Conservation (phyloP, 2,329 filamentous ascomycete genomes). For the Karstenula rhodostoma region DNA sequence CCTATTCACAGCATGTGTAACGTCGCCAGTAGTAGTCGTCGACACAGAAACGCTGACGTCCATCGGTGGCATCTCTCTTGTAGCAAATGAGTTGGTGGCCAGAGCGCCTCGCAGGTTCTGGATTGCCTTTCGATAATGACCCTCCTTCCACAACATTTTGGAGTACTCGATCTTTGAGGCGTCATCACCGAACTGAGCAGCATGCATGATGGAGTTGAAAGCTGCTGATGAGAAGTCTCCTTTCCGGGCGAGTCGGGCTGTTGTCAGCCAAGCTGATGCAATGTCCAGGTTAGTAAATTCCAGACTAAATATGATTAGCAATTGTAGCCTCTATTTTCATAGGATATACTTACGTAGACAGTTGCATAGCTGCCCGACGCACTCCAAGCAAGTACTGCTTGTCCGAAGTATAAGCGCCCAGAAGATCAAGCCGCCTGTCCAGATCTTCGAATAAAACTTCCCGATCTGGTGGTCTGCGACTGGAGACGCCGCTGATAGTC, state of each 20-base stretch:
- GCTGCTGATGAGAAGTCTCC: slow-evolving; percentile 83
- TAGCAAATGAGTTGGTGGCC: slow-evolving; percentile 76
- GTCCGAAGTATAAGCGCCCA: slow-evolving; percentile 88
- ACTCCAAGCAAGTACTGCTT: slow-evolving; percentile 93
- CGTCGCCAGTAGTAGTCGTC: slow-evolving; percentile 48
- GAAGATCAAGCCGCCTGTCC: slow-evolving; percentile 80
- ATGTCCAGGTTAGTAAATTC: slow-evolving; percentile 76
- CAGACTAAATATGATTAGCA: slow-evolving; percentile 45
- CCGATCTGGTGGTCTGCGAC: slow-evolving; percentile 47
- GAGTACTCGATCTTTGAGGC: slow-evolving; percentile 95
- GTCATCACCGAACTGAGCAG: slow-evolving; percentile 81
- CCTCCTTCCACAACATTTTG: slow-evolving; percentile 89
- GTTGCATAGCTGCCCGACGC: slow-evolving; percentile 84
- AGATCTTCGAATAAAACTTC: slow-evolving; percentile 62
- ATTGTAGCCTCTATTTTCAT: slow-evolving; percentile 4
- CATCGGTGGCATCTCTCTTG: slow-evolving; percentile 48
- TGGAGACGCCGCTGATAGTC: slow-evolving; percentile 65
- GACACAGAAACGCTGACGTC: slow-evolving; percentile 47
- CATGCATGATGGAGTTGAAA: slow-evolving; percentile 92
- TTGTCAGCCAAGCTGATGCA: slow-evolving; percentile 84
- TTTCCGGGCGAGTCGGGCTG: slow-evolving; percentile 85
- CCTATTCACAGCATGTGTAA: slow-evolving; percentile 59
- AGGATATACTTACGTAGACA: slow-evolving; percentile 65
- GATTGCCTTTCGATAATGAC: slow-evolving; percentile 93
- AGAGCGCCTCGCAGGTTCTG: slow-evolving; percentile 90